phyloP scores from a whole-genome alignment of 768 basidiomycete genomes.

The Galerina marginata region DNA sequence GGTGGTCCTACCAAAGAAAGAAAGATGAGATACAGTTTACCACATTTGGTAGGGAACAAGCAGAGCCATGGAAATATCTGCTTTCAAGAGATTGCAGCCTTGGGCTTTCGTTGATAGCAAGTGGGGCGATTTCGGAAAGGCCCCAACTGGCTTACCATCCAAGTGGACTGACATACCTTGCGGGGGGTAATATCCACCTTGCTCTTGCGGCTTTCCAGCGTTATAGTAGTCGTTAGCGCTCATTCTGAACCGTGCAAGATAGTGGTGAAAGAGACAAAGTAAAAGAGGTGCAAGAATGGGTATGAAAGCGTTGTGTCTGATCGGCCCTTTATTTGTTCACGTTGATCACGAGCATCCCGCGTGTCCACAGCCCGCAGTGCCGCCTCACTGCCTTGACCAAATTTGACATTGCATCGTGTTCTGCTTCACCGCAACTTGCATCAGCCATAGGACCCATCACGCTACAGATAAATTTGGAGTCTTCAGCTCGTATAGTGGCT shows the following conservation, averaged over 20 bases:
- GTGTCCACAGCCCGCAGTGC: conserved; percentile 11
- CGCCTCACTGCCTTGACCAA: background rate
- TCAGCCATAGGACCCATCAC: too few species aligned
- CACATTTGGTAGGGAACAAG: background rate
- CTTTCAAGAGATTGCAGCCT: background rate
- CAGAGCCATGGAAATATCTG: background rate
- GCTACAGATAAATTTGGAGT: too few species aligned
- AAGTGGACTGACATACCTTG: conserved; percentile 31
- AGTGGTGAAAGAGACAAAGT: conserved; percentile 1
- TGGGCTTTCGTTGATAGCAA: background rate
- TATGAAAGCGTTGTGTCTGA: conserved; percentile 15
- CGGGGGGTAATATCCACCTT: conserved; percentile 49
- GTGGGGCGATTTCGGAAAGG: background rate
- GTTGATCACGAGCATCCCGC: conserved; percentile 30
- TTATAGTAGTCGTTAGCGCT: conserved; percentile 79
- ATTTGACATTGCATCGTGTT: too few species aligned
- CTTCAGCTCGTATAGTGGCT: background rate
- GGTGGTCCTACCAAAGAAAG: conserved; percentile 45
- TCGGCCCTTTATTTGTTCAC: conserved; percentile 36
- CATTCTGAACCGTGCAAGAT: conserved; percentile 43
- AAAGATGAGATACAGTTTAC: conserved; percentile 10
- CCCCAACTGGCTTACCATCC: background rate
- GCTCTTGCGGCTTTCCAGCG: conserved; percentile 53
- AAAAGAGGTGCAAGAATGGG: conserved; percentile 13
- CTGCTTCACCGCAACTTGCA: too few species aligned